These are phyloP conservation scores for Haplosporangium gracile DNA, from an alignment of 192 early-diverging fungal species.

Conservation along the genomic window DNA sequence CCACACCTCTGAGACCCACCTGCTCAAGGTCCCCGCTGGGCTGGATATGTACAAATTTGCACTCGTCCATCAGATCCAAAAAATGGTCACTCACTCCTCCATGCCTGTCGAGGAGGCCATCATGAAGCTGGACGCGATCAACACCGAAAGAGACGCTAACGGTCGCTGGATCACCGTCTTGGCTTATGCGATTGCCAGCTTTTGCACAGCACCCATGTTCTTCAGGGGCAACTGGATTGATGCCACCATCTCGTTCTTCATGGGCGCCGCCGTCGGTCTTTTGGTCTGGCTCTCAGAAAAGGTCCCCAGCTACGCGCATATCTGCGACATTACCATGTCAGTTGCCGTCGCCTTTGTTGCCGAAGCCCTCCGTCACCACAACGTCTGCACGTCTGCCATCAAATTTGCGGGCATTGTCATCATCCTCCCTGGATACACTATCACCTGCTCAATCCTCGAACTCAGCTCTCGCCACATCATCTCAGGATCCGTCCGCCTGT, in stretches of 20 bases:
- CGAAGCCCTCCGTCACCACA: slow-evolving; percentile 23
- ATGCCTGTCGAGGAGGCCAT: slow-evolving; percentile 76
- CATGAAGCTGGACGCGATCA: slow-evolving; percentile 71
- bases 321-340: slow-evolving; percentile 64
- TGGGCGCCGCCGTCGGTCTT: slow-evolving; percentile 60
- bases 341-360: slow-evolving; percentile 63
- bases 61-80: slow-evolving; percentile 73
- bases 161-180: slow-evolving; percentile 70
- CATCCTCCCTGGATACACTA: slow-evolving; percentile 82
- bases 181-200: slow-evolving; percentile 67
- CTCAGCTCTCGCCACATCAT: slow-evolving; percentile 90
- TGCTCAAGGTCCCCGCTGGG: slow-evolving; percentile 69
- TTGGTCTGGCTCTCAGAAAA: slow-evolving; percentile 48
- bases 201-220: slow-evolving; percentile 75
- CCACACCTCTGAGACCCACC: slow-evolving; percentile 80
- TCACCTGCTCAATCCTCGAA: slow-evolving; percentile 90
- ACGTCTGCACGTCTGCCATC: slow-evolving; percentile 28
- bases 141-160: slow-evolving; percentile 66
- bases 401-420: slow-evolving; percentile 67
- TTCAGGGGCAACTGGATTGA: slow-evolving; percentile 79
- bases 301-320: slow-evolving; percentile 56
- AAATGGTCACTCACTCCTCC: slow-evolving; percentile 72
- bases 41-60: slow-evolving; percentile 80
- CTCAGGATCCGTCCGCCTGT: slow-evolving; percentile 87
- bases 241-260: slow-evolving; percentile 60